Evolutionary conservation across 1,284 basidiomycete species (phyloP).

Genomic region (Leccinum pachyderme): DNA sequence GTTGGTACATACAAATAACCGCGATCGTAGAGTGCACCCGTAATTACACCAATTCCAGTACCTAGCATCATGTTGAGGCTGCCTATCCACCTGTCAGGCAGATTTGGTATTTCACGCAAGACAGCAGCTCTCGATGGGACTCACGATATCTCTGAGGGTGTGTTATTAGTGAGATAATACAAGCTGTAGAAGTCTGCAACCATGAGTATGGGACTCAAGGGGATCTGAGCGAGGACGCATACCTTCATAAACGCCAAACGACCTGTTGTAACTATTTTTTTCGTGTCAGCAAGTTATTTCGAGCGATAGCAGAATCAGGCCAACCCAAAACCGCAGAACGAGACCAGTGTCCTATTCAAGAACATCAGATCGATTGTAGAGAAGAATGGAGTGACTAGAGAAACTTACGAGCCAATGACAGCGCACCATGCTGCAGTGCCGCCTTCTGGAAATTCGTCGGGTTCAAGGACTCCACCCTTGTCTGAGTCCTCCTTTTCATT

Average conservation of each 20-base stretch:
- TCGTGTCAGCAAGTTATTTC: too few relatives aligned
- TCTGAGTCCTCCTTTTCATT: background rate
- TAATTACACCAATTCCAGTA: constrained; percentile 6
- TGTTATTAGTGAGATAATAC: constrained; percentile 30
- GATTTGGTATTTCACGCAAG: background rate
- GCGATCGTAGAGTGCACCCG: constrained; percentile 25
- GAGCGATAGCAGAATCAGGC: background rate
- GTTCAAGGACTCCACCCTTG: background rate
- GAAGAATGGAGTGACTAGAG: background rate
- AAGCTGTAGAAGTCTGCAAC: constrained; percentile 28
- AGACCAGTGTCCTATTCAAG: constrained; percentile 15
- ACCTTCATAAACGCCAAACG: constrained; percentile 36
- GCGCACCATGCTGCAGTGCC: constrained; percentile 23
- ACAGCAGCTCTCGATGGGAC: background rate
- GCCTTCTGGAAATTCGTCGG: constrained; percentile 28
- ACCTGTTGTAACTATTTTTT: constrained; percentile 20
- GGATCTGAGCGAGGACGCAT: background rate
- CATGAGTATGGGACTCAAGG: background rate
- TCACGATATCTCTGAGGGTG: constrained; percentile 31
- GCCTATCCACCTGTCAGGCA: constrained; percentile 31
- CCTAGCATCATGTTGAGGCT: constrained; percentile 24
- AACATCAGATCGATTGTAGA: background rate
- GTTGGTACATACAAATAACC: constrained; percentile 30
- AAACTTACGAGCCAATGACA: constrained; percentile 25
- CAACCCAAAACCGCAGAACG: background rate